A percentile compares a stretch with the other conserved stretches of the same genome.
Evolutionary conservation across 768 basidiomycete genomes (phyloP).

Genomic region (Gymnopilus junonius): DNA sequence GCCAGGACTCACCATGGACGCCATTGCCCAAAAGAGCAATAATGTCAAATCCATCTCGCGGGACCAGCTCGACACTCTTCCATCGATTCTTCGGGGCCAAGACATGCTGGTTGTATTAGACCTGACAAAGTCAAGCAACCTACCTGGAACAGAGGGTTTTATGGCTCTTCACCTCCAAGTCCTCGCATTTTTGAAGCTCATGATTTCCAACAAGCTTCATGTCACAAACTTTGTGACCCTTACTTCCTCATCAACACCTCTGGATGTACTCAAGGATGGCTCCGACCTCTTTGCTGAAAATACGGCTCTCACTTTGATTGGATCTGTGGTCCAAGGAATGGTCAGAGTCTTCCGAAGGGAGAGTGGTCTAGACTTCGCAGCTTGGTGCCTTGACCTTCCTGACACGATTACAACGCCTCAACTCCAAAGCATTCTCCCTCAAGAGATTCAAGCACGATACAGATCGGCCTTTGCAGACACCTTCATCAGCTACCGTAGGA

Average conservation of each 20-base stretch:
- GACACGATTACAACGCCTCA: constrained; percentile 8
- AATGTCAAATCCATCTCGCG: constrained; percentile 15
- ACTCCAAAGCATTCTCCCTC: constrained; percentile 13
- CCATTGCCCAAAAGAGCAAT: not conserved
- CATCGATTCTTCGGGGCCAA: constrained; percentile 18
- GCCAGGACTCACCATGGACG: constrained; percentile 7
- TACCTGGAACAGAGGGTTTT: constrained; percentile 23
- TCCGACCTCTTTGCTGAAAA: constrained; percentile 25
- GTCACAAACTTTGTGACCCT: constrained; percentile 24
- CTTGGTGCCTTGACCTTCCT: constrained; percentile 31
- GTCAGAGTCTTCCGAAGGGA: constrained; percentile 35
- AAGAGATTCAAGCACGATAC: constrained; percentile 23
- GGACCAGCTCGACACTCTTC: constrained; percentile 14
- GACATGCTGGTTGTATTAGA: constrained; percentile 29
- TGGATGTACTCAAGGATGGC: constrained; percentile 26
- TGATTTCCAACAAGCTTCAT: constrained; percentile 19
- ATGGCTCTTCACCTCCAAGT: constrained; percentile 19
- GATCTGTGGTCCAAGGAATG: constrained; percentile 34
- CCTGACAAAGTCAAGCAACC: constrained; percentile 18
- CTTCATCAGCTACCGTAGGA: constrained; percentile 27
- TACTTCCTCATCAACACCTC: constrained; percentile 26
- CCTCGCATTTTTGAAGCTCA: constrained; percentile 26
- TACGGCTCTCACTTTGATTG: constrained; percentile 18
- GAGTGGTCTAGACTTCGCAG: constrained; percentile 26
- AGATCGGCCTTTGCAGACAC: constrained; percentile 19